Conservation (phyloP, 2,329 filamentous ascomycete genomes). For the Sclerotiophoma versabilis region DNA sequence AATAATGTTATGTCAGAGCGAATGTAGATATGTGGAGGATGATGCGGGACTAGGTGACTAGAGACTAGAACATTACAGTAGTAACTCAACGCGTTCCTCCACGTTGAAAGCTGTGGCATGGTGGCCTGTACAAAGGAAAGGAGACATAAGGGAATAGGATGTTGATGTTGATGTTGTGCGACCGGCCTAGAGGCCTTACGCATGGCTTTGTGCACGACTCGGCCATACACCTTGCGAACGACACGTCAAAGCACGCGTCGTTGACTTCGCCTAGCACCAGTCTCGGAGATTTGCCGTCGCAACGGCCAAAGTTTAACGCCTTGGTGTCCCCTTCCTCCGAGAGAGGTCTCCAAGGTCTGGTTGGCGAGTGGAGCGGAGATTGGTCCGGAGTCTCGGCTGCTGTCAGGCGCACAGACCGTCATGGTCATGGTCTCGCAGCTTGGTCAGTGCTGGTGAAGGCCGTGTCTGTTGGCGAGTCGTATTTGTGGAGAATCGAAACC, state of each 20-base stretch:
- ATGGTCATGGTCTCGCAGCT: not conserved
- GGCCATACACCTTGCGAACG: not conserved
- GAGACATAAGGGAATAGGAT: not conserved
- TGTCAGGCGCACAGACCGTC: not conserved
- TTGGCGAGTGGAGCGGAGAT: slow-evolving; percentile 14
- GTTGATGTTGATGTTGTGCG: not conserved
- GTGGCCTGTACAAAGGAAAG: slow-evolving; percentile 12
- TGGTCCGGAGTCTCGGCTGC: slow-evolving; percentile 5
- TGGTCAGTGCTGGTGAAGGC: slow-evolving; percentile 2
- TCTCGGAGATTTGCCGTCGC: slow-evolving; percentile 12
- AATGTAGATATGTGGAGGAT: slow-evolving; percentile 25
- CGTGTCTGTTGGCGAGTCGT: slow-evolving; percentile 7
- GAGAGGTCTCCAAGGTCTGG: not conserved
- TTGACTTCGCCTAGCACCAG: not conserved
- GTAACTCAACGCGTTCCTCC: slow-evolving; percentile 38
- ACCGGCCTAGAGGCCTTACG: not conserved
- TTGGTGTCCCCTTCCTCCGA: not conserved
- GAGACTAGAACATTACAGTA: slow-evolving; percentile 43
- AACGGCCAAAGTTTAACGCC: slow-evolving; percentile 12
- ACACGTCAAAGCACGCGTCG: not conserved
- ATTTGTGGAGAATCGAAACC: slow-evolving; percentile 1
- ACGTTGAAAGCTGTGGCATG: slow-evolving; percentile 12
- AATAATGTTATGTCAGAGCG: slow-evolving; percentile 4
- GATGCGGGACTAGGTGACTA: slow-evolving; percentile 35
- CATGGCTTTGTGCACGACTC: not conserved